phyloP scores from a whole-genome alignment of 148 eudicot species.

The Diospyros kaki region DNA sequence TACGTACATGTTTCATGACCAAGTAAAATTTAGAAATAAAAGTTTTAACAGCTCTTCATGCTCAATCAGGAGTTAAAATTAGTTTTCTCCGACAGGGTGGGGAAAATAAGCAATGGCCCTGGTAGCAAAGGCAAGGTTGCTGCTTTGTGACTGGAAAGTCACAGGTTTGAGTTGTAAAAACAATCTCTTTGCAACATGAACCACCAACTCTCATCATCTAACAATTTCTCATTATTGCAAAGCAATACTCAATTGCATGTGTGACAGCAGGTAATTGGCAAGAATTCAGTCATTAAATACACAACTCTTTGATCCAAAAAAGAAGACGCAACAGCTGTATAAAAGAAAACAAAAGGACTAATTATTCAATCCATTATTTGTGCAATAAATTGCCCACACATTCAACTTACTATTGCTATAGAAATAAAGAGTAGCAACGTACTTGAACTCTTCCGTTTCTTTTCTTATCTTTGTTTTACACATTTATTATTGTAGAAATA shows the following conservation, averaged over 20 bases:
- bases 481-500: too few species aligned
- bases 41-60: background rate
- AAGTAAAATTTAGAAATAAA: background rate
- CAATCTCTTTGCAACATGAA: too few species aligned
- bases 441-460: background rate
- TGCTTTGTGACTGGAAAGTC: too few species aligned
- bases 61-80: background rate
- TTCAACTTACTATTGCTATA: background rate
- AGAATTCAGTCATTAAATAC: too few species aligned
- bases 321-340: background rate
- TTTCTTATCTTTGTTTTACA: background rate
- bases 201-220: too few species aligned
- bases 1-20: background rate
- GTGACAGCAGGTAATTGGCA: background rate
- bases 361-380: background rate
- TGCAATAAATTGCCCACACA: background rate
- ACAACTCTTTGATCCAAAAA: background rate
- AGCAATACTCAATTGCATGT: background rate
- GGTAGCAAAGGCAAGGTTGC: too few species aligned
- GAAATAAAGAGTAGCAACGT: background rate
- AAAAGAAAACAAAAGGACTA: background rate
- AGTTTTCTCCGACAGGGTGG: background rate
- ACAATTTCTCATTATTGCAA: background rate
- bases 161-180: too few species aligned
- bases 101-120: too few species aligned